Percentiles rank a stretch among this genome's conserved stretches.
Conservation (phyloP, 139 green algal genomes). For the Picochlorum sp. region DNA sequence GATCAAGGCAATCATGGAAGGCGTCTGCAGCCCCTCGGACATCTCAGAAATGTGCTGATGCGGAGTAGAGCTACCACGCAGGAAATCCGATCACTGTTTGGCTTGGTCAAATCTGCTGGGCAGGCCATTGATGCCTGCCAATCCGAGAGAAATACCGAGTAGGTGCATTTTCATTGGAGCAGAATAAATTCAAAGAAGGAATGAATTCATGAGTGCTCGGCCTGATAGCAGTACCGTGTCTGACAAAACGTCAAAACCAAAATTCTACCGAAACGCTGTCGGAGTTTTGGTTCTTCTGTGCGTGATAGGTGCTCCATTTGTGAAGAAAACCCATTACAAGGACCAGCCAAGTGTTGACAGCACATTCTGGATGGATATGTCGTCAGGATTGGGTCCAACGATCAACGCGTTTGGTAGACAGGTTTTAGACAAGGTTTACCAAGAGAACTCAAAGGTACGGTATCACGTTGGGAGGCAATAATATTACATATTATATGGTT, state of each 20-base stretch:
- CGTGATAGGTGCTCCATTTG: no score
- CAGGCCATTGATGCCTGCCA: not conserved
- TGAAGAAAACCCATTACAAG: no score
- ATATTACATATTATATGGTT: not conserved
- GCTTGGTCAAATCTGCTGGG: constrained; percentile 16
- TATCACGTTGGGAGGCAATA: not conserved
- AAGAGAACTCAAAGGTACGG: not conserved
- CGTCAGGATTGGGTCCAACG: not conserved
- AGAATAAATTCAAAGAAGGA: no score
- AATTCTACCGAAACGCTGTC: no score
- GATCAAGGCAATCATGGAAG: constrained; percentile 18
- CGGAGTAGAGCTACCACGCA: constrained; percentile 12
- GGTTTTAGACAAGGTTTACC: not conserved
- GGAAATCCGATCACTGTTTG: constrained; percentile 24
- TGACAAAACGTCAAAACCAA: no score
- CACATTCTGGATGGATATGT: no score
- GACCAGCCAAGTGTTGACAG: no score
- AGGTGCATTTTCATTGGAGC: no score
- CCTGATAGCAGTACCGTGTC: no score
- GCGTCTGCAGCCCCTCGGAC: constrained; percentile 11
- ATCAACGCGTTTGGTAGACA: constrained; percentile 1
- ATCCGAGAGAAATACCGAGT: no score
- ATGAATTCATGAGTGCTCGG: no score
- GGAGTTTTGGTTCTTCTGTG: no score
- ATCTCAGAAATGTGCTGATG: constrained; percentile 20